These are phyloP conservation scores for Xylaria palmicola DNA, from an alignment of 495 filamentous ascomycete species.

Conservation along the genomic window DNA sequence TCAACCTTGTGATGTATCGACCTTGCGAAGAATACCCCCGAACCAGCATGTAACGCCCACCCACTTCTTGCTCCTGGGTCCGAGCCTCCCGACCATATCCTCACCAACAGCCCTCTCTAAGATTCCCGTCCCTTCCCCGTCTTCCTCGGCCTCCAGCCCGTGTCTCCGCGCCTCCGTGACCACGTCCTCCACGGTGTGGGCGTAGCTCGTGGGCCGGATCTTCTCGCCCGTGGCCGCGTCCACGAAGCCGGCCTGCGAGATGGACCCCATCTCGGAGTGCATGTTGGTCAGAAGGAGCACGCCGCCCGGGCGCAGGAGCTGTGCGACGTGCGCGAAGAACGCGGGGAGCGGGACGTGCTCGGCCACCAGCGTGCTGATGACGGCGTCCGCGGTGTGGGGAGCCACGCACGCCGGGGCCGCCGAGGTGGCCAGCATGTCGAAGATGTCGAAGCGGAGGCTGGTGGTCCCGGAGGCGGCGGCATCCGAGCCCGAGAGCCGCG, in stretches of 20 bases:
- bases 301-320: slow-evolving; percentile 50
- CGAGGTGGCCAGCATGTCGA: slow-evolving; percentile 39
- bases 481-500: slow-evolving; percentile 26
- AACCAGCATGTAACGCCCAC: slow-evolving; percentile 66
- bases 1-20: neutral
- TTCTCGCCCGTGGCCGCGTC: slow-evolving; percentile 57
- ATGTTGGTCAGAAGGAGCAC: slow-evolving; percentile 68
- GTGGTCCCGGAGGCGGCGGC: neutral
- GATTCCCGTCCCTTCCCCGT: slow-evolving; percentile 27
- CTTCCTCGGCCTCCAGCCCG: slow-evolving; percentile 51
- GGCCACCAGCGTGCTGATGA: slow-evolving; percentile 66
- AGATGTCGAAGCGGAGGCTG: slow-evolving; percentile 31
- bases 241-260: slow-evolving; percentile 67
- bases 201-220: slow-evolving; percentile 62
- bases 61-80: slow-evolving; percentile 65
- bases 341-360: slow-evolving; percentile 60
- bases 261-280: slow-evolving; percentile 66
- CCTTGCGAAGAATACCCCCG: slow-evolving; percentile 57
- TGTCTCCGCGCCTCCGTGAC: slow-evolving; percentile 50
- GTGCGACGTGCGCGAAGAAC: slow-evolving; percentile 56
- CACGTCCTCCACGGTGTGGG: slow-evolving; percentile 55
- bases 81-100: slow-evolving; percentile 48
- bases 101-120: slow-evolving; percentile 53
- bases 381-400: slow-evolving; percentile 36
- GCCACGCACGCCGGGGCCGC: slow-evolving; percentile 7